These are phyloP conservation scores for Ramularia endophylla DNA, from an alignment of 2,329 filamentous ascomycete genomes.

Conservation along the genomic window DNA sequence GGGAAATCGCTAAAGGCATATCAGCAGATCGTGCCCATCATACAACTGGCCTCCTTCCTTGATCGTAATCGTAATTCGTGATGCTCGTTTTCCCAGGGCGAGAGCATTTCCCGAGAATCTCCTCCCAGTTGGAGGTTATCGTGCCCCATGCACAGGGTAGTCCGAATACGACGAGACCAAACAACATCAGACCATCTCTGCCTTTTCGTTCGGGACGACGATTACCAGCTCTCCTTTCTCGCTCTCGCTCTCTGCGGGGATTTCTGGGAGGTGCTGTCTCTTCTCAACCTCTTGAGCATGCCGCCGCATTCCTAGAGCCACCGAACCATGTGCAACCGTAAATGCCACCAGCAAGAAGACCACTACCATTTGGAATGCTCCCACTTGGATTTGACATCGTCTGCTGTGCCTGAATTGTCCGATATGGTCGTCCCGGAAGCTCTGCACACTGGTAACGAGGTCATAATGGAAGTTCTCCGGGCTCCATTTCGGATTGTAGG, in stretches of 20 bases:
- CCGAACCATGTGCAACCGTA: conserved; percentile 15
- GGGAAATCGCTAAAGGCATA: conserved; percentile 10
- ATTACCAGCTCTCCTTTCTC: too few relatives aligned
- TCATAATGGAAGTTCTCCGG: conserved; percentile 17
- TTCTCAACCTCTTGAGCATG: conserved; percentile 13
- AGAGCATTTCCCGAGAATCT: not conserved
- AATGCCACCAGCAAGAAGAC: conserved; percentile 13
- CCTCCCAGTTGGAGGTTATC: too few relatives aligned
- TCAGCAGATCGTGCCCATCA: conserved; percentile 12
- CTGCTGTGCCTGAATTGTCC: conserved; percentile 12
- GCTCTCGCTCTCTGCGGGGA: conserved; percentile 11
- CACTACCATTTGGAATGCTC: conserved; percentile 16
- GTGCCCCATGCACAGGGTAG: too few relatives aligned
- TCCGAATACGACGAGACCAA: too few relatives aligned
- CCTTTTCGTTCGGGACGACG: too few relatives aligned
- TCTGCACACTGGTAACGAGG: conserved; percentile 17
- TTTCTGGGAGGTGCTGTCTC: not conserved
- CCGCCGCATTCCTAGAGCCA: conserved; percentile 17
- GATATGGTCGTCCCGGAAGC: conserved; percentile 18
- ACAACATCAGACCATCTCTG: too few relatives aligned
- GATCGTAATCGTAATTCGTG: conserved; percentile 9
- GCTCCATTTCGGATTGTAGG: conserved; percentile 17
- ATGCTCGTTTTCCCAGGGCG: too few relatives aligned
- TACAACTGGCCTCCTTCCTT: conserved; percentile 6
- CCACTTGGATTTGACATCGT: conserved; percentile 17